Conservation (phyloP, 2,329 filamentous ascomycete genomes). For the Rutstroemia sp. region DNA sequence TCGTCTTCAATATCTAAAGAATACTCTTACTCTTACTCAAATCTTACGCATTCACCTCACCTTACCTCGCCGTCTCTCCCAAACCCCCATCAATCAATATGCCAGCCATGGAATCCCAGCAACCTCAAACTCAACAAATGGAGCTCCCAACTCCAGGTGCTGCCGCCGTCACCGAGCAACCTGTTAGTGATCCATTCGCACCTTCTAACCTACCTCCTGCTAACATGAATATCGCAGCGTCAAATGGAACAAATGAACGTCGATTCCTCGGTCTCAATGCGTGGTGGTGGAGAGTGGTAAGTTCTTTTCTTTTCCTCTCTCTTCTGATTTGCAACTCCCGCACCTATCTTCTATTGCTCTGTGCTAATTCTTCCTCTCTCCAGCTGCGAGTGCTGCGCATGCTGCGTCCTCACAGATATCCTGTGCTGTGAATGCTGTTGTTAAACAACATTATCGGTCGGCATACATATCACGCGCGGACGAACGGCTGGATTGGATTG, state of each 20-base stretch:
- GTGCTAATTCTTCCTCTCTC: background rate
- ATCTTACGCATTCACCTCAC: no score
- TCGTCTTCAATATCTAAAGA: background rate
- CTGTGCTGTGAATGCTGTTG: constrained; percentile 8
- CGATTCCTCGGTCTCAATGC: constrained; percentile 1
- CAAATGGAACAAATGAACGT: constrained; percentile 6
- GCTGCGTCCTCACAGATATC: constrained; percentile 5
- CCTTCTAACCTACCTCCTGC: no score
- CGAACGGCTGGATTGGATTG: background rate
- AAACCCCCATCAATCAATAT: constrained; percentile 1
- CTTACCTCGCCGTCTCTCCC: background rate
- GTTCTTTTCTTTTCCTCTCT: background rate
- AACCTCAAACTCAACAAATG: constrained; percentile 10
- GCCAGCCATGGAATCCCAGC: constrained; percentile 7
- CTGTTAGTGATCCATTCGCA: background rate
- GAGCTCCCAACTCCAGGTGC: constrained; percentile 1
- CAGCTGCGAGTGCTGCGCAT: constrained; percentile 6
- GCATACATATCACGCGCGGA: background rate
- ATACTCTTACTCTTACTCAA: background rate
- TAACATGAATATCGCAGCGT: background rate
- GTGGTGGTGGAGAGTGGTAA: constrained; percentile 7
- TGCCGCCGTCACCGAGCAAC: constrained; percentile 7
- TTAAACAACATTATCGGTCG: background rate
- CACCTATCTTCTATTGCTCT: background rate
- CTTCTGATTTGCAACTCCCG: background rate